Conservation (phyloP, 495 filamentous ascomycete genomes). For the Sordaria brevicollis region DNA sequence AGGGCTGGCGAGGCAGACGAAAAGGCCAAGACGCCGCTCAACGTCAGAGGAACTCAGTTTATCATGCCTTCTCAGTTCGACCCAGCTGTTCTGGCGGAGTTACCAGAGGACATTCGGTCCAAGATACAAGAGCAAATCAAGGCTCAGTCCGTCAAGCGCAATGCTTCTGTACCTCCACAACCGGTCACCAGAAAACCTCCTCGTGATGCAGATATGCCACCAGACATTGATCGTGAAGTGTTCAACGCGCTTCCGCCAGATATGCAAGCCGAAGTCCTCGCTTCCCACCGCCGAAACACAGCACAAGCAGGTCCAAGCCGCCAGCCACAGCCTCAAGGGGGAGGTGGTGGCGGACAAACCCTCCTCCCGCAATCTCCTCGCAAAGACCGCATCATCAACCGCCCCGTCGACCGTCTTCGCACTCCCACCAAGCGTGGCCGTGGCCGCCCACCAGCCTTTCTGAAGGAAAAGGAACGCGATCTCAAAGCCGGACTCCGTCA, state of each 20-base stretch:
- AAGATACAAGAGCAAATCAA: slow-evolving; percentile 44
- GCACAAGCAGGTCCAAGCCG: slow-evolving; percentile 10
- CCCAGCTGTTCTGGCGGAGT: slow-evolving; percentile 60
- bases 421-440: slow-evolving; percentile 50
- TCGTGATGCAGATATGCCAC: slow-evolving; percentile 18
- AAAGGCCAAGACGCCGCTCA: slow-evolving; percentile 55
- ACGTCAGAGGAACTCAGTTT: slow-evolving; percentile 78
- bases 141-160: slow-evolving; percentile 10
- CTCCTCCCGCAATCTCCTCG: slow-evolving; percentile 48
- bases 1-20: slow-evolving; percentile 44
- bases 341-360: slow-evolving; percentile 22
- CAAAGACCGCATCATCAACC: slow-evolving; percentile 37
- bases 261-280: slow-evolving; percentile 68
- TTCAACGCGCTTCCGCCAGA: slow-evolving; percentile 73
- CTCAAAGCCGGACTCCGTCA: not conserved
- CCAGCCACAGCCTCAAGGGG: not conserved
- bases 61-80: slow-evolving; percentile 75
- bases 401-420: slow-evolving; percentile 2
- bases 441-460: not conserved
- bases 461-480: not conserved
- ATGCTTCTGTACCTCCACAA: not conserved
- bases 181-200: not conserved
- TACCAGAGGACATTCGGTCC: slow-evolving; percentile 68
- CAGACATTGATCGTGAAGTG: slow-evolving; percentile 59
- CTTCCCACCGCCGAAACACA: slow-evolving; percentile 42